Evolutionary conservation across 2,329 filamentous ascomycete genomes (phyloP).

Genomic region (Epichloe scottii): DNA sequence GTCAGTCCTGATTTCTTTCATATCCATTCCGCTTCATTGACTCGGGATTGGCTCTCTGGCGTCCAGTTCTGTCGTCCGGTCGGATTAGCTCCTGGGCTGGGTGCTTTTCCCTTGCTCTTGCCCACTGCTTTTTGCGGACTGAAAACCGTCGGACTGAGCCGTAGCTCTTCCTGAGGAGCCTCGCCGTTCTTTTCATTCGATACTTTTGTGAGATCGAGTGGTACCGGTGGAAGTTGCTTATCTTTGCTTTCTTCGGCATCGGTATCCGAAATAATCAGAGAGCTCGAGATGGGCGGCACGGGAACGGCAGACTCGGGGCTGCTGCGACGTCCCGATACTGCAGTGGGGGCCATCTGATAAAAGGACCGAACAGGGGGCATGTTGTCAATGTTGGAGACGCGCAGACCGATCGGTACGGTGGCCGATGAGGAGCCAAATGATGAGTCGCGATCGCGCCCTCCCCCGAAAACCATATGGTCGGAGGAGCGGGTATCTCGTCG

Average conservation of each 20-base stretch:
- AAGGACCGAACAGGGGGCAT: constrained; percentile 22
- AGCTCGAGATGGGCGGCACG: neutral
- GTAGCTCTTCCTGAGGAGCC: constrained; percentile 17
- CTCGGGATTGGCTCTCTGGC: neutral
- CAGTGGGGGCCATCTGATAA: neutral
- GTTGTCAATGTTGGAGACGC: constrained; percentile 48
- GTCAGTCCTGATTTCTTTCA: neutral
- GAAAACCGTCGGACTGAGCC: constrained; percentile 41
- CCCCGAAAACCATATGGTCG: constrained; percentile 28
- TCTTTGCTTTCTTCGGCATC: neutral
- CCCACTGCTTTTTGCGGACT: constrained; percentile 19
- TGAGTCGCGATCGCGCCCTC: constrained; percentile 36
- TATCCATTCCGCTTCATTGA: constrained; percentile 10
- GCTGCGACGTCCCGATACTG: neutral
- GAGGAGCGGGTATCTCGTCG: constrained; percentile 27
- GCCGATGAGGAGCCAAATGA: constrained; percentile 55
- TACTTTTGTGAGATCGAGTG: constrained; percentile 9
- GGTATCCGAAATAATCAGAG: neutral
- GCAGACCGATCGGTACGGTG: constrained; percentile 59
- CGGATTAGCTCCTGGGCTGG: neutral
- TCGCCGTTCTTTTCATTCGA: constrained; percentile 4
- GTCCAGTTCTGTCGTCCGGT: neutral
- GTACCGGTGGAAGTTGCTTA: constrained; percentile 22
- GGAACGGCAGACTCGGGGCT: neutral
- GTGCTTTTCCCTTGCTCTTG: neutral